Conservation (phyloP, 2,329 filamentous ascomycete species). For the Elsinoe batatas region DNA sequence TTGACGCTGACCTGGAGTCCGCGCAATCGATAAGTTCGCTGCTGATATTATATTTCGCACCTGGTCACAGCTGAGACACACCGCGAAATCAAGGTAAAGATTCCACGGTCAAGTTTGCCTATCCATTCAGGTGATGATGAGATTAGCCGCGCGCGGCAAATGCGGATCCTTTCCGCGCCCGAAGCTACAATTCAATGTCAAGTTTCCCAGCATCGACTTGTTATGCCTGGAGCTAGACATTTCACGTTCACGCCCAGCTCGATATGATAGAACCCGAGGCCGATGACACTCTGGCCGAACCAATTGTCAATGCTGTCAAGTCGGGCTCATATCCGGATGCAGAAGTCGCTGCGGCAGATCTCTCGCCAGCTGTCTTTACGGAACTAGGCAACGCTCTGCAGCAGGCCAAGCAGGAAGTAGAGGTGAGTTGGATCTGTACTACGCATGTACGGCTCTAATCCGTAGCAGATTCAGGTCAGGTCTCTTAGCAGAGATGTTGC, state of each 20-base stretch:
- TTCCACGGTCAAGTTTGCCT: background rate
- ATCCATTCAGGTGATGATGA: background rate
- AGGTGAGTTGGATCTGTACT: constrained; percentile 32
- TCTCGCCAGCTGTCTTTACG: constrained; percentile 38
- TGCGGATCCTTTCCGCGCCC: background rate
- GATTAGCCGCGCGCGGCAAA: background rate
- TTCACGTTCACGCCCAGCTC: background rate
- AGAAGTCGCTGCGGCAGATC: constrained; percentile 44
- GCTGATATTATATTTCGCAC: too few species aligned
- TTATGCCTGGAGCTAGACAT: too few species aligned
- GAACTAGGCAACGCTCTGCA: constrained; percentile 42
- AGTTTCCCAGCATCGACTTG: background rate
- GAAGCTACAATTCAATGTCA: background rate
- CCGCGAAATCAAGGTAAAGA: too few species aligned
- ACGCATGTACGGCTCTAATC: background rate
- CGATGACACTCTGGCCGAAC: constrained; percentile 21
- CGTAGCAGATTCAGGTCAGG: background rate
- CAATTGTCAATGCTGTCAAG: constrained; percentile 55
- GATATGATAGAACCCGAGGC: background rate
- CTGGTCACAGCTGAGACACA: too few species aligned
- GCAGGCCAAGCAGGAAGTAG: constrained; percentile 43
- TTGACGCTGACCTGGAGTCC: too few species aligned
- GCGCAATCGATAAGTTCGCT: too few species aligned
- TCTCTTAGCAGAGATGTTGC: constrained; percentile 62
- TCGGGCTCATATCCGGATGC: constrained; percentile 47